These are phyloP conservation scores for Straminergon stramineum DNA, from an alignment of 225 moss, liverwort and hornwort genomes.

Conservation along the genomic window DNA sequence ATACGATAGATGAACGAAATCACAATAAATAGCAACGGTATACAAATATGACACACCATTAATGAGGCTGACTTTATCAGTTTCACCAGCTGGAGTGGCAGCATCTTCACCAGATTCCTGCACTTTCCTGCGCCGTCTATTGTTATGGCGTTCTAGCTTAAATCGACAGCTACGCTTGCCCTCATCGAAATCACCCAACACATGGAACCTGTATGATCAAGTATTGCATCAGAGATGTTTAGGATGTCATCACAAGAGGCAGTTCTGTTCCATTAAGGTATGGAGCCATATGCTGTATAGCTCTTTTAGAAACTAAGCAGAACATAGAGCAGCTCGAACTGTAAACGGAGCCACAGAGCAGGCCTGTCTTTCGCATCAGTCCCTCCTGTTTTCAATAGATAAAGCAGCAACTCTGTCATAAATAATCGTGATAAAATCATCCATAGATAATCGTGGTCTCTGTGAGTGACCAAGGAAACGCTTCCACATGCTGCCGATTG, in stretches of 20 bases:
- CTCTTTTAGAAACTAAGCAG: not conserved
- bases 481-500: not conserved
- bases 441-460: not conserved
- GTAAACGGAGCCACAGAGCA: not conserved
- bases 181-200: slow-evolving; percentile 85
- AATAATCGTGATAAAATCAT: not conserved
- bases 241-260: not conserved
- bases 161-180: slow-evolving; percentile 93
- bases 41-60: slow-evolving; percentile 30
- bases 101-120: slow-evolving; percentile 66
- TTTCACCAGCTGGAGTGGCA: slow-evolving; percentile 33
- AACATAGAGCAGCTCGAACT: not conserved
- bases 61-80: slow-evolving; percentile 35
- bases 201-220: slow-evolving; percentile 62
- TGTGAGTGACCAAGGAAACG: not conserved
- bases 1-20: not conserved
- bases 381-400: not conserved
- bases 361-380: not conserved
- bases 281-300: not conserved
- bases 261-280: not conserved
- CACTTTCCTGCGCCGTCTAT: slow-evolving; percentile 82
- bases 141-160: slow-evolving; percentile 91
- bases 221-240: not conserved
- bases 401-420: not conserved
- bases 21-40: not conserved